phyloP scores from a whole-genome alignment of 257 asterid species.

The Rehmannia glutinosa region DNA sequence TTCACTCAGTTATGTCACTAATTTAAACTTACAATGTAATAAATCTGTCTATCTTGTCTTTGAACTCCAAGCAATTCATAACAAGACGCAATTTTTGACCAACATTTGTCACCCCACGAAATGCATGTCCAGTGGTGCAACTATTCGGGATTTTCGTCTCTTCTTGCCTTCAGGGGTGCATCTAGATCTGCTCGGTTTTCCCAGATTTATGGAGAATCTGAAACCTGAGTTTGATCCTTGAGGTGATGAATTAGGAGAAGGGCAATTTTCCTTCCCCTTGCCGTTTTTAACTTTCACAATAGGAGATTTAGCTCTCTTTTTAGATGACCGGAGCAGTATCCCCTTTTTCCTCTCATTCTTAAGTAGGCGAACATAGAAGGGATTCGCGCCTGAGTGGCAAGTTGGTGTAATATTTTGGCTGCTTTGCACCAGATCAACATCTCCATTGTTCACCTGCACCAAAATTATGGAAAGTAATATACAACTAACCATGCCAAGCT shows the following conservation, averaged over 20 bases:
- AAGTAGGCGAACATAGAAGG: constrained; percentile 57
- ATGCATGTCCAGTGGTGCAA: constrained; percentile 43
- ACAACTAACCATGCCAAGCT: no score
- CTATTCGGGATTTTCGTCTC: constrained; percentile 56
- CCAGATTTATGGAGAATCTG: constrained; percentile 33
- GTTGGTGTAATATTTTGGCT: constrained; percentile 15
- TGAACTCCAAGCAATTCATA: no score
- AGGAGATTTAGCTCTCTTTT: constrained; percentile 63
- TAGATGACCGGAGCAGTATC: constrained; percentile 37
- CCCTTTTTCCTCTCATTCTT: constrained; percentile 36
- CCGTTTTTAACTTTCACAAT: constrained; percentile 22
- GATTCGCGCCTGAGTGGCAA: constrained; percentile 55
- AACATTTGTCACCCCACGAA: constrained; percentile 32
- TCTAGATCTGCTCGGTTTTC: constrained; percentile 39
- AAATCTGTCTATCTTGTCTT: no score
- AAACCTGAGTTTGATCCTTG: constrained; percentile 31
- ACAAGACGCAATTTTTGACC: not conserved
- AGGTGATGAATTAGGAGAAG: constrained; percentile 34
- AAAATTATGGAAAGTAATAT: not conserved
- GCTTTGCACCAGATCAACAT: constrained; percentile 52
- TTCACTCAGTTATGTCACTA: constrained; percentile 10
- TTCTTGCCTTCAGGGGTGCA: constrained; percentile 76
- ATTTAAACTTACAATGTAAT: not conserved
- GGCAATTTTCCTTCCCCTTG: constrained; percentile 50
- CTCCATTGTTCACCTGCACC: constrained; percentile 80